Evolutionary conservation across 78 protist species (phyloP), one percentile per base, ranked within the genome.

Genomic region (Salpingoeca rosetta): DNA sequence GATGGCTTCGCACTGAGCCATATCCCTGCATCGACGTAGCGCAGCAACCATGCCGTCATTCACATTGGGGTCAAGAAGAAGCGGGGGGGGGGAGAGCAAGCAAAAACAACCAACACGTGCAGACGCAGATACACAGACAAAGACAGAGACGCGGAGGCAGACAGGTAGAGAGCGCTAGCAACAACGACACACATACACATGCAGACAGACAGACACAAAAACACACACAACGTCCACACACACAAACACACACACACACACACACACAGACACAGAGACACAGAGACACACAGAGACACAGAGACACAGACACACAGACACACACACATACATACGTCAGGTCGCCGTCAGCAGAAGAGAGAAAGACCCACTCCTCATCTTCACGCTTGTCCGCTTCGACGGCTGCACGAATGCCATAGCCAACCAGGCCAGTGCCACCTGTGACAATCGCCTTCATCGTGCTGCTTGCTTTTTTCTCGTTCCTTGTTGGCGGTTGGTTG

Each of bases 351-450:
- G 87, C 79, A 3, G 92, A 86, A n/a, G 84, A 51, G 31, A 88
- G 72, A 72, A 92, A 95, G 86, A 91, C 39, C 95, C 95, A 95
- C n/a, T 56, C 0, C 87, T 92, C 95, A 82, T 81, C 74, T 0
- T 42, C 51, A 36, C 44, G 45, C n/a, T 0, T 35, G 22, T 37
- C 72, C 44, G 12, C 76, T 35, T 76, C 57, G 42, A 65, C 74
- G 26, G 44, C 84, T 38, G 56, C 45, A 44, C 83, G 87, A 31
- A 95, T 93, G 39, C 90, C 97, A 31, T 89, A 77, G n/a, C 97
- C 97, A 42, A 93, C 95, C 35, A 95, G 90, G 1, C 97, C 97
- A 10, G 91, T 83, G 38, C 97, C 97, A 73, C 97, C 97, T 7
- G 97, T 95, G 41, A 95, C 97, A 74, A 95, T 65, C 44, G 90